Conservation (phyloP, 306 rosid species). For the Hylodesmum podocarpum region DNA sequence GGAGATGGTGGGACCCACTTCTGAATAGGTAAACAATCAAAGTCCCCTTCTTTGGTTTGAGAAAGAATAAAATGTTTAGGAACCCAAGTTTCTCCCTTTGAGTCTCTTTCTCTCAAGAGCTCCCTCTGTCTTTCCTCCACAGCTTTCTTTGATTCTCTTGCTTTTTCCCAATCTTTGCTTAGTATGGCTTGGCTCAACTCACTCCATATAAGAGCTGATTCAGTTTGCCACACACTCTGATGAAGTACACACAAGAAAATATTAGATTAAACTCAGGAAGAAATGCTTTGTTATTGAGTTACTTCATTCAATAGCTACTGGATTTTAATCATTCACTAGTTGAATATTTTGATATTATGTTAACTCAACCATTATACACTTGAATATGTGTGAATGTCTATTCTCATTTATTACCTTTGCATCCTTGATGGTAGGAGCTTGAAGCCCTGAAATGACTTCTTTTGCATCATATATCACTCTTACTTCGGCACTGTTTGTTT, state of each 20-base stretch:
- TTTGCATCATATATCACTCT: constrained; percentile 54
- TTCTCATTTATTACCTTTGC: constrained; percentile 38
- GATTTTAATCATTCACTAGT: neutral
- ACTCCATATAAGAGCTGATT: constrained; percentile 65
- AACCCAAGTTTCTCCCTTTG: constrained; percentile 56
- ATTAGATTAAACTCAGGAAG: neutral
- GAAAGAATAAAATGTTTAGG: constrained; percentile 62
- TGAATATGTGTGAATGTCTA: neutral
- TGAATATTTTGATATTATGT: neutral
- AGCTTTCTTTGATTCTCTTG: constrained; percentile 66
- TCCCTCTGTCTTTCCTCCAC: constrained; percentile 70
- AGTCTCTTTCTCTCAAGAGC: constrained; percentile 40
- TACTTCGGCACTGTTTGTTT: constrained; percentile 38
- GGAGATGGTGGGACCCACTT: constrained; percentile 63
- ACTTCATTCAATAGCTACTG: no score
- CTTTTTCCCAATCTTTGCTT: constrained; percentile 60
- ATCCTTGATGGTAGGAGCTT: constrained; percentile 52
- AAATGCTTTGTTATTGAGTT: neutral
- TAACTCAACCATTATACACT: neutral
- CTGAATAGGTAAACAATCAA: constrained; percentile 68
- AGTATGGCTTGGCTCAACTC: constrained; percentile 59
- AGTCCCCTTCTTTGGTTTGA: constrained; percentile 52
- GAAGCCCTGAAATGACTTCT: constrained; percentile 53
- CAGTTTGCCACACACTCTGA: constrained; percentile 58
- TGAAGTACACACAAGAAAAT: constrained; percentile 8